Base-by-base conservation (phyloP, 1,284 basidiomycete genomes). In the Meira miltonrushii region DNA sequence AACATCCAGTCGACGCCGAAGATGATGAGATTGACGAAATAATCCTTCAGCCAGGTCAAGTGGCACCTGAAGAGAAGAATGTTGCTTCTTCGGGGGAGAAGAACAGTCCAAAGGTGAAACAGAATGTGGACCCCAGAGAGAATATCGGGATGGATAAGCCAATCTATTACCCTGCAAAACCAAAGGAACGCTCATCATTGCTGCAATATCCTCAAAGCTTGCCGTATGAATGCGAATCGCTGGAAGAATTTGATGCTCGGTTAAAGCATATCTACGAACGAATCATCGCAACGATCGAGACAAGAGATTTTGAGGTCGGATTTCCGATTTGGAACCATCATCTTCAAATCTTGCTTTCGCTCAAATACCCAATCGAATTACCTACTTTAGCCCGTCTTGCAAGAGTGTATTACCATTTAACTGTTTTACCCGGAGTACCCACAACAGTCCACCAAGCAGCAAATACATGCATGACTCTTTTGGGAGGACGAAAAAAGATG, bases 351-450 rank as follows among this genome's bases (percentile, higher is more conserved):
- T 66, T 78, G 8, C 48, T 75, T 17, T 60, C 68, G n/a, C 71
- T 78, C 58, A 72, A 80, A 51, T 81, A 80, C 48, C 75, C 74
- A 1, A 41, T 78, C 8, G 38, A 62, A 21, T 69, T 68, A 49
- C 84, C 86, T 59, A 87, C 87, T 63, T 83, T 90, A 58, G 86
- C 92, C 55, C 82, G 82, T 44, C 82, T 95, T 40, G 86, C 88
- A 47, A 87, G 87, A 74, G 78, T 97, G 2, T 95, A 89, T 80
- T 95, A 89, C 72, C 87, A 91, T 73, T 79, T 90, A 8, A 84
- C 84, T 82, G 84, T 78, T 84, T 78, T 88, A 1, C 88, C 89
- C 10, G 88, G 88, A 23, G 81, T 90, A 58, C 88, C 90, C 60
- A 83, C 85, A 2, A 84, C 86, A 46, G 81, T 87, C 54, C 81